A percentile compares a stretch with the other conserved stretches of the same genome.
Conservation (phyloP, 192 early-diverging fungal species). For the Podila clonocystis region DNA sequence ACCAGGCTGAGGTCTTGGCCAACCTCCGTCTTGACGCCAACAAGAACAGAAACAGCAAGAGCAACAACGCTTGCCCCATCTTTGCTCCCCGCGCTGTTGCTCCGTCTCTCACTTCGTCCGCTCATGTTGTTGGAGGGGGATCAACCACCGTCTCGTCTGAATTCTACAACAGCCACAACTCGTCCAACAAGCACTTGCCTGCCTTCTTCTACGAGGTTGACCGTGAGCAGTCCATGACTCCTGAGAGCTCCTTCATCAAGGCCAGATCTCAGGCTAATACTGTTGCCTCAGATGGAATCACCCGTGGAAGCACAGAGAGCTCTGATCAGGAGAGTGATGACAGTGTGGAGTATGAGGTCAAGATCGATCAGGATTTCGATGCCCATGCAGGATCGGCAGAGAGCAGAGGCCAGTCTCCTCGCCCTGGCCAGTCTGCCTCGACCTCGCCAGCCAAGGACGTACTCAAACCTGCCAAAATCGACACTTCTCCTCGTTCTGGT, state of each 20-base stretch:
- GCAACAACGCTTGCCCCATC: constrained; percentile 21
- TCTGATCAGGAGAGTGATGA: constrained; percentile 2
- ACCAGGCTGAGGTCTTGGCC: constrained; percentile 16
- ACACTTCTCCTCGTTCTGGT: constrained; percentile 22
- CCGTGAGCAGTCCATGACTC: constrained; percentile 45
- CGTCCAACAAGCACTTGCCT: constrained; percentile 49
- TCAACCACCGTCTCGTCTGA: constrained; percentile 7
- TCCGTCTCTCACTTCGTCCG: background rate
- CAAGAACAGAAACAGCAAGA: constrained; percentile 16
- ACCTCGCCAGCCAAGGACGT: background rate
- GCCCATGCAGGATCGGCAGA: constrained; percentile 47
- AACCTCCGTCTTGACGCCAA: constrained; percentile 15
- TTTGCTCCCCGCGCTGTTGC: constrained; percentile 35
- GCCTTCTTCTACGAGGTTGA: constrained; percentile 42
- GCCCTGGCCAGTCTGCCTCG: constrained; percentile 13
- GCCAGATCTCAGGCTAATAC: background rate
- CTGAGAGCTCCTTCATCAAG: constrained; percentile 31
- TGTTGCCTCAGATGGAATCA: background rate
- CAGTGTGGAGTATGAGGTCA: constrained; percentile 58
- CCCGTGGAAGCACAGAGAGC: background rate
- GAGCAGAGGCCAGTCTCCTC: constrained; percentile 28
- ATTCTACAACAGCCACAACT: constrained; percentile 20
- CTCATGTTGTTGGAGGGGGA: constrained; percentile 2
- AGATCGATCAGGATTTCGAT: constrained; percentile 55
- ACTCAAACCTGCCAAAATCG: constrained; percentile 1